Conservation (phyloP, 2,329 filamentous ascomycete genomes). For the Xylariaceae sp. region DNA sequence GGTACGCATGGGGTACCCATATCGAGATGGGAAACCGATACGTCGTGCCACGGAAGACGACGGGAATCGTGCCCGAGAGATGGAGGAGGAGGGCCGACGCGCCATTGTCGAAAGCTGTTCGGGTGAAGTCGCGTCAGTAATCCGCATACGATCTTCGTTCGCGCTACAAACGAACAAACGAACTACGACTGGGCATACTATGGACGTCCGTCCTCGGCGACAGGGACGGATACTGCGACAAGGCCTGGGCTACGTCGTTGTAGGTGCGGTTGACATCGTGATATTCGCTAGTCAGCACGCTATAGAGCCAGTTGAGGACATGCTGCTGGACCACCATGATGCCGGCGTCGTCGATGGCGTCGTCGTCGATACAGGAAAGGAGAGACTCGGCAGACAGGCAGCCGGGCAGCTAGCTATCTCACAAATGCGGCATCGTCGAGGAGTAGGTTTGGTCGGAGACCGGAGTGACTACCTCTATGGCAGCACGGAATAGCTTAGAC, state of each 20-base stretch:
- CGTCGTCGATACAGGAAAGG: not conserved
- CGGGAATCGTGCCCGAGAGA: conserved; percentile 83
- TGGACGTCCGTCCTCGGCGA: conserved; percentile 89
- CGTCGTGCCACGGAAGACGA: conserved; percentile 77
- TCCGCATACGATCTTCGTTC: not conserved
- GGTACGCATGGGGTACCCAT: conserved; percentile 92
- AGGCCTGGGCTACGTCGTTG: conserved; percentile 77
- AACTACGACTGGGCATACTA: conserved; percentile 52
- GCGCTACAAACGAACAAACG: no score
- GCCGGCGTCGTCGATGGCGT: conserved; percentile 7
- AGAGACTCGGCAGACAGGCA: not conserved
- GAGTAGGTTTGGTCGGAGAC: not conserved
- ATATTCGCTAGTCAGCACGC: conserved; percentile 84
- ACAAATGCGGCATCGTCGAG: conserved; percentile 19
- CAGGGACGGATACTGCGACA: conserved; percentile 74
- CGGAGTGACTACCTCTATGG: not conserved
- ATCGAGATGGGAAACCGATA: conserved; percentile 89
- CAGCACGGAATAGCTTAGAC: not conserved
- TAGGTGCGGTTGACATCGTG: conserved; percentile 89
- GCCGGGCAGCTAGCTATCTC: conserved; percentile 21
- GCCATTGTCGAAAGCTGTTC: conserved; percentile 79
- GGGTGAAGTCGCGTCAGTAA: conserved; percentile 6
- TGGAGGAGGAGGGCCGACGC: conserved; percentile 79
- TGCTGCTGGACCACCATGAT: conserved; percentile 75
- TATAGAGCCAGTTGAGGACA: conserved; percentile 92